Percentiles rank a stretch among this genome's conserved stretches.
Evolutionary conservation across 768 basidiomycete species (phyloP).

Genomic region (Tephrocybe sp.): DNA sequence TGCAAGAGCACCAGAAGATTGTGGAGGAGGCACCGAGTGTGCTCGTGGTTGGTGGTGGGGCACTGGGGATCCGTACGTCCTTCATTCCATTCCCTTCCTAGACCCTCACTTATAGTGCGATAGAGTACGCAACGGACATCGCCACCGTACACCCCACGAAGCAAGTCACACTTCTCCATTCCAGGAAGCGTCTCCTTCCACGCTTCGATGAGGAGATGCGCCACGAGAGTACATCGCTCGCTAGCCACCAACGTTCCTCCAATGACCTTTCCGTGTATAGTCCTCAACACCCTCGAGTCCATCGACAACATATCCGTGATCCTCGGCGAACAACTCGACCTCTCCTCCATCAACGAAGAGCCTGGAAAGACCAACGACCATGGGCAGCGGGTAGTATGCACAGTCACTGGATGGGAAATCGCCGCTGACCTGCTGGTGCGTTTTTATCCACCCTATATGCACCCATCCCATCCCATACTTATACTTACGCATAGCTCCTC

Average conservation of each 20-base stretch:
- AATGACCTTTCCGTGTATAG: conserved; percentile 19
- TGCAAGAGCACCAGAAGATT: no score
- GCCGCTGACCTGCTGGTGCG: conserved; percentile 53
- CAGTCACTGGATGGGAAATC: conserved; percentile 49
- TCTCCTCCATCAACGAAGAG: conserved; percentile 32
- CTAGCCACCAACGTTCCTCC: not conserved
- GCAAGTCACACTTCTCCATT: no score
- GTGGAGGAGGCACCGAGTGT: no score
- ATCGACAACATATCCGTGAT: conserved; percentile 44
- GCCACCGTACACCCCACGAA: no score
- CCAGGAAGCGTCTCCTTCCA: not conserved
- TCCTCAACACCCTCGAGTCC: conserved; percentile 38
- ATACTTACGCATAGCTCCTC: conserved; percentile 39
- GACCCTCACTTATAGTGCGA: no score
- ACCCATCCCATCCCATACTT: no score
- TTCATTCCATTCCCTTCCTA: no score
- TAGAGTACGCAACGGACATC: no score
- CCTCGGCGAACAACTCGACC: conserved; percentile 54
- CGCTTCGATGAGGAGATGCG: not conserved
- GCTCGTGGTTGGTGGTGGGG: no score
- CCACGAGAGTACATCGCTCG: not conserved
- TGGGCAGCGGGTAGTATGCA: conserved; percentile 40
- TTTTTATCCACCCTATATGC: not conserved
- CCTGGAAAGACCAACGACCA: conserved; percentile 23
- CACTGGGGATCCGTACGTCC: no score